Evolutionary conservation across 768 basidiomycete genomes (phyloP), one percentile per base, ranked within the genome.

Genomic region (Filobasidium floriforme): DNA sequence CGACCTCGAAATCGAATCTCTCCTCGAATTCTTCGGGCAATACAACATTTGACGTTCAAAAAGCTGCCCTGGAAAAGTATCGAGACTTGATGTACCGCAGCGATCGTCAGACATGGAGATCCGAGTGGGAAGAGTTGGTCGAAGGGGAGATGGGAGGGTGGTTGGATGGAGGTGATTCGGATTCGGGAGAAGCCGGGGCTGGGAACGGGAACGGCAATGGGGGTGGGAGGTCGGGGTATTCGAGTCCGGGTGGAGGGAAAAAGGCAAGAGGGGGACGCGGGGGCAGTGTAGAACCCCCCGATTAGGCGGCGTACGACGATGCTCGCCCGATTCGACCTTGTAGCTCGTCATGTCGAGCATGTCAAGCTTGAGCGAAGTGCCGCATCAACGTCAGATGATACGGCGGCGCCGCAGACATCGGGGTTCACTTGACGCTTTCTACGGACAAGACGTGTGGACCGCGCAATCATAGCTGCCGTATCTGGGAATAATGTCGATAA

Each of bases 111-210:
- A 19, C 1, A 1, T 63, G 62, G 62, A 51, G 51, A 24, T 26
- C 11, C 1, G 62, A 63, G 28, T 63, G 62, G 62, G n/a, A 51
- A 24, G 62, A 63, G 29, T 24, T 63, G 28, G 62, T 63, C 10
- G 49, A 29, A 40, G 12, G 37, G 18, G 62, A 63, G 51, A 63
- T 63, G 18, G 62, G 62, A 1, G 62, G 49, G n/a, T 52, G 62
- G 62, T 46, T 51, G 41, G 28, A 9, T 3, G 37, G 60, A 19
- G 29, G 46, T 49, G 46, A 49, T 18, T 49, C 46, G 46, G 46
- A 49, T 37, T 37, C 32, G 32, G 46, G 46, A 4, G 22, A 49
- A 6, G 46, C 15, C 14, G 46, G 46, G 14, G 15, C 46, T 49
- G 15, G 15, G 18, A 49, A 2, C 6, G 18, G 22, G 22, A 14